Base-by-base conservation (phyloP, 371 early-diverging fungal genomes). In the Mortierella sp. region DNA sequence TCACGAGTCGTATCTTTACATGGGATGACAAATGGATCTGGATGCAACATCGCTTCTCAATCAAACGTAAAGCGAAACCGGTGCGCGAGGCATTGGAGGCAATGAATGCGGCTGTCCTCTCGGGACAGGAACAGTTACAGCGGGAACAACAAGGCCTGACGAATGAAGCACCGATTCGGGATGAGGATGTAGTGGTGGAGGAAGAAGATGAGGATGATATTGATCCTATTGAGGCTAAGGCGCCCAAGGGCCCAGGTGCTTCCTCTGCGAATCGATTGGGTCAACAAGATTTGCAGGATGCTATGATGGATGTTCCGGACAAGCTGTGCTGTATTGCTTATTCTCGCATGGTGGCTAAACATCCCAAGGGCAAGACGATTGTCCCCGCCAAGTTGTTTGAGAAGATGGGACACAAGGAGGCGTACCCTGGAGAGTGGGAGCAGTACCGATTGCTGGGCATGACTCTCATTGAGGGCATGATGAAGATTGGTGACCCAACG, bases 11-110 rank as follows among this genome's bases (percentile, higher is more conserved):
- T 6, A 60, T 89, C 51, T 84, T 81, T 63, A 81, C 87, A 7
- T 89, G 87, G 87, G 82, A 83, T 47, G 79, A 86, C 23, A 87
- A 89, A 54, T 89, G 87, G 87, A 70, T 76, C 58, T 76, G 78
- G 78, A 61, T 70, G 59, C 70, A 69, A 24, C 65, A 65, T 41
- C 62, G 78, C 19, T 76, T 76, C 53, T 76, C 78, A 34, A 62
- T 76, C 61, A 76, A 76, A 38, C 64, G 78, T 24, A 76, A 63
- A 49, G 2, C 34, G 9, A 48, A 46, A 42, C 70, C 70, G 0
- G 53, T 58, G 7, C 69, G 67, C 30, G 47, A 67, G 56, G 39
- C 67, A 7, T 6, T 61, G 21, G 50, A 64, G 39, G 27, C 28
- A 23, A 67, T 53, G 14, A 14, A 51, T 6, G 72, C 54, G 2